Conservation (phyloP, 1,284 basidiomycete genomes). For the Mycosarcoma mackinlayi region DNA sequence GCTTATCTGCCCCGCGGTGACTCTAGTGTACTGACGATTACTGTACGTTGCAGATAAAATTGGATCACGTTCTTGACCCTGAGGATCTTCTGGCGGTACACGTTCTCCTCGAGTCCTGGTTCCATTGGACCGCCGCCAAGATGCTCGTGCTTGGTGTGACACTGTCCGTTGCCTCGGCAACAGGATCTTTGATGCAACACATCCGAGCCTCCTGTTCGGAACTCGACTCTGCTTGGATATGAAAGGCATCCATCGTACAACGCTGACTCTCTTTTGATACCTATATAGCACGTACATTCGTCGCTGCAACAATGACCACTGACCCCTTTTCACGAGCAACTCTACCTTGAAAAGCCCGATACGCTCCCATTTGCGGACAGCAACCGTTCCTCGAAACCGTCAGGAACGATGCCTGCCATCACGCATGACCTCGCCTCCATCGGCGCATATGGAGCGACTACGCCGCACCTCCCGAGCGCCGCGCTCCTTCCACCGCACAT, state of each 20-base stretch:
- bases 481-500: slow-evolving; percentile 26
- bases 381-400: too few species aligned
- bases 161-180: neutral
- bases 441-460: neutral
- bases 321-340: too few species aligned
- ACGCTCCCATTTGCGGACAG: too few species aligned
- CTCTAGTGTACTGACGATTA: too few species aligned
- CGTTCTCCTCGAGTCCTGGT: neutral
- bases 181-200: neutral
- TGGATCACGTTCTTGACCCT: neutral
- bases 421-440: neutral
- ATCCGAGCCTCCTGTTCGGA: slow-evolving; percentile 1
- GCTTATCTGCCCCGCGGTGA: neutral
- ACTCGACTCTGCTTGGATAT: neutral
- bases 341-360: too few species aligned
- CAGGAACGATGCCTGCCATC: slow-evolving; percentile 25
- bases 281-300: neutral
- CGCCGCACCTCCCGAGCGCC: slow-evolving; percentile 14
- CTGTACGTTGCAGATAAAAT: too few species aligned
- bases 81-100: neutral
- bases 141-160: neutral
- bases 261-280: neutral
- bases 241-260: neutral
- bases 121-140: neutral
- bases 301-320: too few species aligned